Evolutionary conservation across 2,329 filamentous ascomycete genomes (phyloP).

Genomic region (Parascedosporium putredinis): DNA sequence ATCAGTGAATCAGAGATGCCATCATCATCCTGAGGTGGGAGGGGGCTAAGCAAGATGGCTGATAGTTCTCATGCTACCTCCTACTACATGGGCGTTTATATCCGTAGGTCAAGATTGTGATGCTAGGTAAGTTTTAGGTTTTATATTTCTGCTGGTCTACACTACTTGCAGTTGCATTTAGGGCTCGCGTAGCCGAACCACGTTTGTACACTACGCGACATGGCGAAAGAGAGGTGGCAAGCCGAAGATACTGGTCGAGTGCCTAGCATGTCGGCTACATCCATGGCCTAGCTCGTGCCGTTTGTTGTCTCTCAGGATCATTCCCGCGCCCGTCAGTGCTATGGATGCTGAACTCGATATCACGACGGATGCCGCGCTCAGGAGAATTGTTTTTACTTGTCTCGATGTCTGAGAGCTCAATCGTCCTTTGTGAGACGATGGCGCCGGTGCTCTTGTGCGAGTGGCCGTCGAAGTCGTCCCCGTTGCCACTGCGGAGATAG

Average conservation of each 20-base stretch:
- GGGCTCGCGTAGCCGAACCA: too few relatives aligned
- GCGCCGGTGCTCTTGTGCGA: slow-evolving; percentile 7
- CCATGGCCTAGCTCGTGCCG: background rate
- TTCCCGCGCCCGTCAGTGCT: background rate
- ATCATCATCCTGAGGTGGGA: background rate
- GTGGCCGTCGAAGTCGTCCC: background rate
- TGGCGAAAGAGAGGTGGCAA: too few relatives aligned
- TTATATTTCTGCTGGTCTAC: too few relatives aligned
- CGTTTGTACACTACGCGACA: too few relatives aligned
- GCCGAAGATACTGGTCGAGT: too few relatives aligned
- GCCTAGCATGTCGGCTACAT: too few relatives aligned
- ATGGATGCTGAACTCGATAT: slow-evolving; percentile 2
- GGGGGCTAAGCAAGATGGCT: too few relatives aligned
- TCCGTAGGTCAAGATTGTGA: too few relatives aligned
- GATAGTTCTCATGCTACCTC: too few relatives aligned
- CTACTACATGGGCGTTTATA: too few relatives aligned
- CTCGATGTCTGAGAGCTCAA: background rate
- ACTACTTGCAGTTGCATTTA: too few relatives aligned
- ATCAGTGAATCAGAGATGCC: background rate
- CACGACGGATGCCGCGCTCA: slow-evolving; percentile 1
- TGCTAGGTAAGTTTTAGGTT: too few relatives aligned
- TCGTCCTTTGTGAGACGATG: background rate
- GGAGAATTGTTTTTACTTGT: background rate
- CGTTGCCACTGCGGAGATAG: background rate
- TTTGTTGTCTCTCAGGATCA: background rate